Percentiles rank a stretch among this genome's conserved stretches.
phyloP scores from a whole-genome alignment of 2,329 filamentous ascomycete species.

The Pseudogymnoascus sp. region DNA sequence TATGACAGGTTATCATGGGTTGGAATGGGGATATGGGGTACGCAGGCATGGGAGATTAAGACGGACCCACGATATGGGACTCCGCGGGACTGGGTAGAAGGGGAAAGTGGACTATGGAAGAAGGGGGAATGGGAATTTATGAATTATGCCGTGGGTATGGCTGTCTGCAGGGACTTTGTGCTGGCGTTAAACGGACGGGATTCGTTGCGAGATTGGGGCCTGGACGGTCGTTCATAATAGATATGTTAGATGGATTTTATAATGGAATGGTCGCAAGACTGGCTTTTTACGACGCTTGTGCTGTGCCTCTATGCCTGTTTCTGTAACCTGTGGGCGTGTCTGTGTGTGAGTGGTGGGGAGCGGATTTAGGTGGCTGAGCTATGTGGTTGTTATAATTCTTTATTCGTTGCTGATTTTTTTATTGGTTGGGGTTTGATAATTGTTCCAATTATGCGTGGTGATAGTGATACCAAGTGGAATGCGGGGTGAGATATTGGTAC shows the following conservation, averaged over 20 bases:
- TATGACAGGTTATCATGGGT: neutral
- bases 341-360: neutral
- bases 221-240: neutral
- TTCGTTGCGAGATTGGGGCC: neutral
- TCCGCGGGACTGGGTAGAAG: neutral
- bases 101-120: neutral
- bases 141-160: neutral
- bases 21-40: neutral
- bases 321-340: neutral
- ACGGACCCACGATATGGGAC: neutral
- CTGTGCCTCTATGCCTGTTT: neutral
- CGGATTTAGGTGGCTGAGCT: neutral
- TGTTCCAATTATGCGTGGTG: neutral
- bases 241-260: constrained; percentile 1
- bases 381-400: neutral
- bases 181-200: neutral
- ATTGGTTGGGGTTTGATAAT: neutral
- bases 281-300: constrained; percentile 6
- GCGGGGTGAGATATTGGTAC: neutral
- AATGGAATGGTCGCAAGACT: constrained; percentile 7
- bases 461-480: neutral
- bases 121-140: neutral
- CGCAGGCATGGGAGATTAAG: neutral
- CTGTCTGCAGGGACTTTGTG: neutral
- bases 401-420: neutral